Percentiles rank a stretch among this genome's conserved stretches.
These are phyloP conservation scores for Hyphopichia buzzinii DNA, from an alignment of 1,139 yeast species.

Conservation along the genomic window DNA sequence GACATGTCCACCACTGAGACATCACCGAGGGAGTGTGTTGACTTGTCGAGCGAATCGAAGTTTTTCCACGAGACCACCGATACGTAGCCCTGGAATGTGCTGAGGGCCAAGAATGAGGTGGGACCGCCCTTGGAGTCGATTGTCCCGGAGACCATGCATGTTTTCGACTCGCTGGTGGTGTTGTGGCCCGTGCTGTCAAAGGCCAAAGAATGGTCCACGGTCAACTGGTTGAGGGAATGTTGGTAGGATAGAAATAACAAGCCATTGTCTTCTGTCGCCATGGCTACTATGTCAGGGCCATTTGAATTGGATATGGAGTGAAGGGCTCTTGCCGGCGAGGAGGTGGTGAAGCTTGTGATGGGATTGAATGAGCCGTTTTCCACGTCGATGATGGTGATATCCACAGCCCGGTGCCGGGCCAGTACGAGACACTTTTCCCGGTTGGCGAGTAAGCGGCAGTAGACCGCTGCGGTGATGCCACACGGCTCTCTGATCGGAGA, in stretches of 20 bases:
- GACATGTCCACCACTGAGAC: conserved; percentile 26
- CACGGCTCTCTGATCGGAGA: background rate
- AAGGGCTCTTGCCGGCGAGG: background rate
- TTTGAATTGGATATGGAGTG: no score
- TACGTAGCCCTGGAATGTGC: conserved; percentile 20
- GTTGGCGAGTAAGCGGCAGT: background rate
- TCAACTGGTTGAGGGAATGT: no score
- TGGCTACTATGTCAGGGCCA: no score
- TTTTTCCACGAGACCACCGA: background rate
- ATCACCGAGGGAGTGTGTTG: conserved; percentile 20
- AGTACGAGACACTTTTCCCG: background rate
- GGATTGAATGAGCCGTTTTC: background rate
- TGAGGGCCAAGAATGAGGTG: conserved; percentile 1
- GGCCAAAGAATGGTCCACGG: background rate
- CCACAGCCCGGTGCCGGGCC: background rate
- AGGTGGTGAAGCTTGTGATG: background rate
- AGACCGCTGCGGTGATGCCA: conserved; percentile 1
- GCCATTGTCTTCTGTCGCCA: no score
- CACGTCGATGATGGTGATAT: no score
- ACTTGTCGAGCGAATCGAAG: background rate
- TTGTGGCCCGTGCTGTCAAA: background rate
- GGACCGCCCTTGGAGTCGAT: background rate
- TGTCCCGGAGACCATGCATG: background rate
- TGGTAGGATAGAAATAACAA: no score
- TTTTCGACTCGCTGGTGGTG: background rate